phyloP scores from a whole-genome alignment of 345 rosid species.

The Iberis pinnata region DNA sequence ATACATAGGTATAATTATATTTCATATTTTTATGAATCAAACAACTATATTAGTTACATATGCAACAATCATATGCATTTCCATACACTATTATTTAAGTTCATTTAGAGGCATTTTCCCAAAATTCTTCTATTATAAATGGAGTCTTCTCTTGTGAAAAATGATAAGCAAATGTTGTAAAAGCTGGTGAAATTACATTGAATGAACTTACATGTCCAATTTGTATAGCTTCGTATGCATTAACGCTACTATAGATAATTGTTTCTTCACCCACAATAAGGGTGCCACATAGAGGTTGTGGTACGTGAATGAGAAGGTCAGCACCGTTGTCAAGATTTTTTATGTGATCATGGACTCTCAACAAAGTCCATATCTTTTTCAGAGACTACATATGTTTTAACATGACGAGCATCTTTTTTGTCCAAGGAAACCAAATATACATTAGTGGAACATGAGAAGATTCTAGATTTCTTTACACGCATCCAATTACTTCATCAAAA shows the following conservation, averaged over 20 bases:
- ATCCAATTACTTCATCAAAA: constrained; percentile 6
- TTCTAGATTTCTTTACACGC: not conserved
- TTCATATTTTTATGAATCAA: no score
- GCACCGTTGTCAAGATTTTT: constrained; percentile 91
- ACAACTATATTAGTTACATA: no score
- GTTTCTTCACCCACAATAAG: constrained; percentile 93
- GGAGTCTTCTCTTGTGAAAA: no score
- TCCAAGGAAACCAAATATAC: constrained; percentile 40
- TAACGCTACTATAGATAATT: constrained; percentile 81
- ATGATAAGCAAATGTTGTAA: not conserved
- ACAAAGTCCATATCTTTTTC: constrained; percentile 81
- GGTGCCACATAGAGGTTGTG: constrained; percentile 84
- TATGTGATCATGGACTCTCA: constrained; percentile 91
- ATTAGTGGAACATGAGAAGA: not conserved
- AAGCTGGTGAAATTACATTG: not conserved
- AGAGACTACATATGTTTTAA: constrained; percentile 85
- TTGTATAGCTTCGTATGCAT: constrained; percentile 78
- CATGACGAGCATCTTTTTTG: constrained; percentile 95
- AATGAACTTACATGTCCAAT: constrained; percentile 63
- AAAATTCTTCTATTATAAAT: no score
- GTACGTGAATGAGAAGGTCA: constrained; percentile 77
- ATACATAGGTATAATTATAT: no score
- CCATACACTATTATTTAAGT: no score
- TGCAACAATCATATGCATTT: no score
- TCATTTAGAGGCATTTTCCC: no score